Evolutionary conservation across 495 filamentous ascomycete species (phyloP), one percentile per base, ranked within the genome.

Genomic region (Lepidopterella palustris): DNA sequence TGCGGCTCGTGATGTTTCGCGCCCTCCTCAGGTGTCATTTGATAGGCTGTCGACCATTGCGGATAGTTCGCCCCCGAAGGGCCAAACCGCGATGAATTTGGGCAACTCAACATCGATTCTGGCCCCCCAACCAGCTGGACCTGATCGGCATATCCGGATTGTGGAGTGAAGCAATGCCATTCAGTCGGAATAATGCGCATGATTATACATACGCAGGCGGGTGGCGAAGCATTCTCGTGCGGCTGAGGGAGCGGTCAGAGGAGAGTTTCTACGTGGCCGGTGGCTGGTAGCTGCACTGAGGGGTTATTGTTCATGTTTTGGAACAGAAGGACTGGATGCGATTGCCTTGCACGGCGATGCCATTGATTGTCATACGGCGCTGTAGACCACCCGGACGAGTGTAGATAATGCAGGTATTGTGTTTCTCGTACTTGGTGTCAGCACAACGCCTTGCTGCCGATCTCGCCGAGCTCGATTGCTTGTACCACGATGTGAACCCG

Each of bases 91-190:
- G 9, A 25, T 50, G 35, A 51, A 56, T 9, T 28, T 8, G 10
- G 45, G 40, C 1, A 56, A 23, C 23, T 56, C 59, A 21, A 21
- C 53, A 9, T 57, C 45, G 42, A 61, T 51, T 27, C 45, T 52
- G 6, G 8, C 9, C 5, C 18, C 40, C 1, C 15, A 56, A 45
- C 18, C 52, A 25, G 6, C 42, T n/a, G 26, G 15, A 11, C 10
- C 40, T 2, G 2, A 51, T 45, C 52, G 59, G 29, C 59, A 61
- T 26, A 61, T 61, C 28, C 53, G 59, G 1, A 61, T 61, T 23
- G 5, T 57, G 18, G 59, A 61, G 45, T 61, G 35, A 42, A 10
- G 35, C 13, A 11, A 42, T 10, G 13, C 18, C 35, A 2, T 42
- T 42, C 35, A 10, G 18, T 3, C 35, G 10, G 35, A 11, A 6